Percentiles rank a stretch among this genome's conserved stretches.
Conservation (phyloP, 164 flowering plant genomes). For the Sedum album region DNA sequence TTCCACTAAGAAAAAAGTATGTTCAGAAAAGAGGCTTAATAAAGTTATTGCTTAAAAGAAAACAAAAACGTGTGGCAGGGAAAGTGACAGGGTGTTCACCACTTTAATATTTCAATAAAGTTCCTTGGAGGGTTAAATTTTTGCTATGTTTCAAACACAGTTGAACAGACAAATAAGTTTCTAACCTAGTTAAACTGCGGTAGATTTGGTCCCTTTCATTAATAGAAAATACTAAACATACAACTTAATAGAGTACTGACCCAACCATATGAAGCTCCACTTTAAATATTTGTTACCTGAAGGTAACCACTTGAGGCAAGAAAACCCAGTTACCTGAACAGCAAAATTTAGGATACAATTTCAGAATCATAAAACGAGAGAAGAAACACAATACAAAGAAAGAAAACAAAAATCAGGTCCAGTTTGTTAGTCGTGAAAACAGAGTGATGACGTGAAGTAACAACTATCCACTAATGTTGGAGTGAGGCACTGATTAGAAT, state of each 20-base stretch:
- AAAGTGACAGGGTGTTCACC: slow-evolving; percentile 56
- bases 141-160: neutral
- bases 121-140: neutral
- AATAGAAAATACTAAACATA: neutral
- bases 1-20: slow-evolving; percentile 9
- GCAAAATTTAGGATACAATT: neutral
- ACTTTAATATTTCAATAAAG: slow-evolving; percentile 33
- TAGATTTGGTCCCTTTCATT: neutral
- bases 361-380: neutral
- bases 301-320: neutral
- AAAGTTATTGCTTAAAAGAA: neutral
- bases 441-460: neutral
- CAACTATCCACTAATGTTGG: neutral
- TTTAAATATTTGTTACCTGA: neutral
- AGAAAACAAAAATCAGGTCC: neutral
- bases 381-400: neutral
- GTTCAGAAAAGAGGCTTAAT: neutral
- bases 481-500: neutral
- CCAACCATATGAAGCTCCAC: neutral
- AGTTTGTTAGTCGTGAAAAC: neutral
- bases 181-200: neutral
- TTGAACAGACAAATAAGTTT: neutral
- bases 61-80: slow-evolving; percentile 43
- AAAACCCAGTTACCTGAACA: neutral
- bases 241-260: neutral